phyloP scores from a whole-genome alignment of 441 rosid species.

The Lepidium campestre region DNA sequence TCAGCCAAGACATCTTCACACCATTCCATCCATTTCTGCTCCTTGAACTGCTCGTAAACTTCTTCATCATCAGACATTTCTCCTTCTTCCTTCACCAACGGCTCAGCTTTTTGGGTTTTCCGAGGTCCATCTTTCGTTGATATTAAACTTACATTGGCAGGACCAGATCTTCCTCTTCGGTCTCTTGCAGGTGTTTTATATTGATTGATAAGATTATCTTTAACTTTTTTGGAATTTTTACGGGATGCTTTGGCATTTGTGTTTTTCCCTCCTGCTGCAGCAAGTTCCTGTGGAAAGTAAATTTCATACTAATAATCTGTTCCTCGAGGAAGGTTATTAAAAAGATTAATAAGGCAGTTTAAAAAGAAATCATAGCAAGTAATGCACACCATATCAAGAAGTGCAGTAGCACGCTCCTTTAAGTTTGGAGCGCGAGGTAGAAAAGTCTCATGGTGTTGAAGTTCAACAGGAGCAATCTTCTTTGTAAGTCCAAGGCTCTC shows the following conservation, averaged over 20 bases:
- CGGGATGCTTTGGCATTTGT: constrained; percentile 58
- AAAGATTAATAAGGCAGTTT: not conserved
- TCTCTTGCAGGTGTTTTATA: constrained; percentile 42
- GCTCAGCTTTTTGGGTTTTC: constrained; percentile 63
- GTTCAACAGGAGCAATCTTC: constrained; percentile 98
- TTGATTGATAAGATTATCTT: constrained; percentile 40
- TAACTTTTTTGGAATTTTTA: constrained; percentile 65
- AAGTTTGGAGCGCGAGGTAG: constrained; percentile 96
- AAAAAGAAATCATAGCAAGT: not conserved
- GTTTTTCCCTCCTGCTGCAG: constrained; percentile 69
- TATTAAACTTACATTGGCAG: constrained; percentile 35
- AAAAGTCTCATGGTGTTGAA: constrained; percentile 98
- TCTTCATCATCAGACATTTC: constrained; percentile 97
- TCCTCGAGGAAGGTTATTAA: not conserved
- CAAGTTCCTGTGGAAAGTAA: constrained; percentile 59
- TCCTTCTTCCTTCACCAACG: constrained; percentile 90
- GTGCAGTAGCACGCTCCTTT: constrained; percentile 95
- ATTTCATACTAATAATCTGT: not conserved
- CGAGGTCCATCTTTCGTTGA: constrained; percentile 44
- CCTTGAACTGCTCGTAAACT: constrained; percentile 91
- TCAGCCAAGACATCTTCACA: constrained; percentile 87
- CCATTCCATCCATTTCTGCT: constrained; percentile 99
- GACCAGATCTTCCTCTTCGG: constrained; percentile 48
- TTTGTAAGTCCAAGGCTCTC: constrained; percentile 85
- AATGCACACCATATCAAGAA: constrained; percentile 79